Conservation (phyloP, 2,329 filamentous ascomycete species). For the Pezicula radicicola region DNA sequence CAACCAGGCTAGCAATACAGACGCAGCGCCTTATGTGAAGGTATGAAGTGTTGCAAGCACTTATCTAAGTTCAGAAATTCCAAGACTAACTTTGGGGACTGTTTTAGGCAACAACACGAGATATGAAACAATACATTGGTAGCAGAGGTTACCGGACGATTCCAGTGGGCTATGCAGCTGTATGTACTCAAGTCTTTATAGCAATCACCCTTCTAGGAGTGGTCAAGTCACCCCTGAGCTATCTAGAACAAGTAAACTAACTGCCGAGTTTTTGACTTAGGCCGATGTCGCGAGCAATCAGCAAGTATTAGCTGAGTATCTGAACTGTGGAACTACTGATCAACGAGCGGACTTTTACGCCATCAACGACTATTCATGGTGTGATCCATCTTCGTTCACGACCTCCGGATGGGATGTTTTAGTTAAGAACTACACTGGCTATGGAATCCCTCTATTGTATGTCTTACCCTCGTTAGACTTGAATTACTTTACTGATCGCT, state of each 20-base stretch:
- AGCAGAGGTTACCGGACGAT: constrained; percentile 45
- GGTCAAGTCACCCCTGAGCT: too few species aligned
- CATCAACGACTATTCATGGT: constrained; percentile 68
- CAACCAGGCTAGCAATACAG: constrained; percentile 49
- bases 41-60: too few species aligned
- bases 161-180: constrained; percentile 58
- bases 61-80: too few species aligned
- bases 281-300: constrained; percentile 65
- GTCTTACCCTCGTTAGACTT: background rate
- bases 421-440: constrained; percentile 64
- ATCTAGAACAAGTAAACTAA: too few species aligned
- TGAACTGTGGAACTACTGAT: constrained; percentile 69
- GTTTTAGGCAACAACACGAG: constrained; percentile 47
- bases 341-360: constrained; percentile 66
- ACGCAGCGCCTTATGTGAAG: constrained; percentile 53
- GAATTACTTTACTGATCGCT: constrained; percentile 4
- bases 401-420: constrained; percentile 67
- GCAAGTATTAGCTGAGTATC: constrained; percentile 65
- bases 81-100: too few species aligned
- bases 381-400: constrained; percentile 55
- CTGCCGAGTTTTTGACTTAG: too few species aligned
- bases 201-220: too few species aligned
- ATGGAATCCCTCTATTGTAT: constrained; percentile 59
- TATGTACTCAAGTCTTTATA: constrained; percentile 21
- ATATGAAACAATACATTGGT: constrained; percentile 52